Percentiles rank a stretch among this genome's conserved stretches.
phyloP scores from a whole-genome alignment of 2,329 filamentous ascomycete species.

The Fusarium continuum region DNA sequence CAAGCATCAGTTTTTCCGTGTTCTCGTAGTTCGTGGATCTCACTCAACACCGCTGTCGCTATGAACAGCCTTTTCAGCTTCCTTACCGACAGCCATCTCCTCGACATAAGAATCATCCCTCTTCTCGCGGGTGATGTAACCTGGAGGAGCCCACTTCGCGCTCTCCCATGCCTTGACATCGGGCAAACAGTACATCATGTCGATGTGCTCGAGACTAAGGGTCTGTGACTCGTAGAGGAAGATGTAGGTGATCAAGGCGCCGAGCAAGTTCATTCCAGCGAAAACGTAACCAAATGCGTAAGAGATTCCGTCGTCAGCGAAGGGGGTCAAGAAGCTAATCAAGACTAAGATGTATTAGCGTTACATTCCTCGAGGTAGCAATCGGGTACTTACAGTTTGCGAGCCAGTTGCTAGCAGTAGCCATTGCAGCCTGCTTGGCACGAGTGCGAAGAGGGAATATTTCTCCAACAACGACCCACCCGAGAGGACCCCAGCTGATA shows the following conservation, averaged over 20 bases:
- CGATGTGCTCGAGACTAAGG: constrained; percentile 73
- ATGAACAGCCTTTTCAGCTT: not conserved
- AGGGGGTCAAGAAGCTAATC: constrained; percentile 72
- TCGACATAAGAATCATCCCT: not conserved
- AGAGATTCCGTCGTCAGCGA: constrained; percentile 68
- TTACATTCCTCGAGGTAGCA: not conserved
- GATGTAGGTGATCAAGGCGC: constrained; percentile 69
- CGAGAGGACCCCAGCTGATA: constrained; percentile 72
- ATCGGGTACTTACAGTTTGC: constrained; percentile 59
- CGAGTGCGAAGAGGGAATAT: constrained; percentile 68
- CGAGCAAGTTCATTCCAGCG: constrained; percentile 67
- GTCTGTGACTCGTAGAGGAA: constrained; percentile 72
- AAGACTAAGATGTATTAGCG: constrained; percentile 54
- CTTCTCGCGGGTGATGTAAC: constrained; percentile 49
- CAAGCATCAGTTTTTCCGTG: not conserved
- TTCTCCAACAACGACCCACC: constrained; percentile 73
- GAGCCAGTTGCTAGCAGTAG: constrained; percentile 63
- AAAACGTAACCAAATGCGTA: constrained; percentile 73
- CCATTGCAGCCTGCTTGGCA: constrained; percentile 61
- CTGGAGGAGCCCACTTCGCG: constrained; percentile 58
- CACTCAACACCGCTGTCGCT: not conserved
- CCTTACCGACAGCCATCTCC: not conserved
- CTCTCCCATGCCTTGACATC: constrained; percentile 68
- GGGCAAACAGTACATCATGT: constrained; percentile 70
- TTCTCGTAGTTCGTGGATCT: not conserved